Evolutionary conservation across 805 yeast genomes (phyloP).

Genomic region (Grigorovia yakushimaensis): DNA sequence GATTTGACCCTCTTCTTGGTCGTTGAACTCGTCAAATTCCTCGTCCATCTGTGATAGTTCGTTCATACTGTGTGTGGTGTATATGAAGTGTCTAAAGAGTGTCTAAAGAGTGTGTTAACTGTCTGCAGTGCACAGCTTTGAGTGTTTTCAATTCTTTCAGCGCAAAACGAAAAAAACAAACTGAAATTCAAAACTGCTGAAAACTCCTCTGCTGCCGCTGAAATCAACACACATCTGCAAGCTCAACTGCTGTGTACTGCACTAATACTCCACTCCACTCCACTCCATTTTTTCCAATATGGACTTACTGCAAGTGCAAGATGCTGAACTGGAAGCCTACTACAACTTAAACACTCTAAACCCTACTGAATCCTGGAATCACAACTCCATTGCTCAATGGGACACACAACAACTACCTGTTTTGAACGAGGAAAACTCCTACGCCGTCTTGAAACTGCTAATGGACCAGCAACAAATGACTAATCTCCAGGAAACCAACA

Average conservation of each 20-base stretch:
- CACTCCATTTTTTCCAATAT: too few relatives aligned
- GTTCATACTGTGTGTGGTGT: not conserved
- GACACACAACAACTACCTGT: constrained; percentile 9
- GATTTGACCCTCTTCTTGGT: constrained; percentile 26
- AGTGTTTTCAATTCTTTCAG: too few relatives aligned
- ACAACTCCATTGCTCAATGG: constrained; percentile 24
- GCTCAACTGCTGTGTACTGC: too few relatives aligned
- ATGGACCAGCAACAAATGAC: constrained; percentile 17
- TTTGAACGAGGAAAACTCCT: constrained; percentile 25
- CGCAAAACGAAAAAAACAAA: too few relatives aligned
- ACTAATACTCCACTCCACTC: too few relatives aligned
- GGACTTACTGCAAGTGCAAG: constrained; percentile 5
- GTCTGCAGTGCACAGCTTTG: not conserved
- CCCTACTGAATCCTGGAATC: constrained; percentile 33
- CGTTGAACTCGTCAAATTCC: constrained; percentile 29
- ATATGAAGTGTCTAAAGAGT: not conserved
- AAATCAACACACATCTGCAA: too few relatives aligned
- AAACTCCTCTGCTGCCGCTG: too few relatives aligned
- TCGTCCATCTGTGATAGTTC: constrained; percentile 11
- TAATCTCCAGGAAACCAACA: not conserved
- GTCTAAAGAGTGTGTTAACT: not conserved
- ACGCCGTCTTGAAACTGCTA: constrained; percentile 26
- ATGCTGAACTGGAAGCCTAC: constrained; percentile 26
- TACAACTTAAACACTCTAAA: constrained; percentile 37
- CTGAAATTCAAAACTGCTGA: too few relatives aligned